Percentiles rank a stretch among this genome's conserved stretches.
Evolutionary conservation across 129 eudicot species (phyloP).

Genomic region (Smallanthus sonchifolius): DNA sequence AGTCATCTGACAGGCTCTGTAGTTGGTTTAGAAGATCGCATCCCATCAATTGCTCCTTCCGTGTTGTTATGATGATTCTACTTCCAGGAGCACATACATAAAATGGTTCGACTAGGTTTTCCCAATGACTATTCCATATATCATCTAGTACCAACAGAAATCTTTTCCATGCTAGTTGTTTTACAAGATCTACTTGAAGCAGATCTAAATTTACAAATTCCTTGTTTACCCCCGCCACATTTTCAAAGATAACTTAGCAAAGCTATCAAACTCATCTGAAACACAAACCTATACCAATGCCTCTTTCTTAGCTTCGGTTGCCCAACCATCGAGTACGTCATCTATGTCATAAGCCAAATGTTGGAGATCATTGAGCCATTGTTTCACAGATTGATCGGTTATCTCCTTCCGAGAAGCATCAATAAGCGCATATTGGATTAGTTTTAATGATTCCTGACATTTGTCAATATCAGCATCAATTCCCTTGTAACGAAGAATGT

Average conservation of each 20-base stretch:
- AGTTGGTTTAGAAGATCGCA: background rate
- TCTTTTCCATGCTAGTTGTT: background rate
- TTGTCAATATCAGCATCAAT: background rate
- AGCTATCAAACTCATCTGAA: background rate
- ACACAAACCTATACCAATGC: background rate
- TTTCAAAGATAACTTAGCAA: no score
- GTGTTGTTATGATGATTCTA: slow-evolving; percentile 2
- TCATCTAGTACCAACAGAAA: background rate
- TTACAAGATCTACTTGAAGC: background rate
- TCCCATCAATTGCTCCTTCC: slow-evolving; percentile 13
- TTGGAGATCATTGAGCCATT: background rate
- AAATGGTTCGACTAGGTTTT: slow-evolving; percentile 7
- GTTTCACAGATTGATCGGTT: background rate
- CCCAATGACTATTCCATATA: background rate
- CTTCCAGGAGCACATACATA: slow-evolving; percentile 41
- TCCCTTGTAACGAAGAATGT: background rate
- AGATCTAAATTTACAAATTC: no score
- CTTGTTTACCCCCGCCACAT: no score
- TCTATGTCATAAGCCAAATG: background rate
- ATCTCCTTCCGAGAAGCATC: slow-evolving; percentile 1
- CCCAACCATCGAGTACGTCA: background rate
- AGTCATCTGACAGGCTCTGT: background rate
- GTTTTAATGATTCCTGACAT: background rate
- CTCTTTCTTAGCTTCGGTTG: background rate
- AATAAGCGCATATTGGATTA: background rate